Evolutionary conservation across 2,329 filamentous ascomycete genomes (phyloP).

Genomic region (Fusarium sp.): DNA sequence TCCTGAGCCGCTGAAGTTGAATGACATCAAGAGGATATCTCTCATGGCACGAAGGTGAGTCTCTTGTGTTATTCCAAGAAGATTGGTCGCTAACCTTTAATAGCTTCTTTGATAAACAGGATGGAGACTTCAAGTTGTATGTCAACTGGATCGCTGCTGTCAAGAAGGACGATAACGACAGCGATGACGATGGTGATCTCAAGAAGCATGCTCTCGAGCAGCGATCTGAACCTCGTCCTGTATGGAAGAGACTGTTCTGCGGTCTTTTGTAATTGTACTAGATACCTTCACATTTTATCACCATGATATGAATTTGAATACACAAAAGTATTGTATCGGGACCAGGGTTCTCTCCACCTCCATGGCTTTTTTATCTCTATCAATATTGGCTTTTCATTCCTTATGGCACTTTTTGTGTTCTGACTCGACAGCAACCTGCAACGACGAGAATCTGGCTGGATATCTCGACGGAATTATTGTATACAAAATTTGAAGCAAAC

Average conservation of each 20-base stretch:
- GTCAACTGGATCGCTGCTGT: conserved; percentile 45
- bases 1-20: conserved; percentile 66
- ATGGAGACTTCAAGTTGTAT: conserved; percentile 67
- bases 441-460: not conserved
- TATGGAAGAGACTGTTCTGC: conserved; percentile 43
- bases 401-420: not conserved
- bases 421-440: not conserved
- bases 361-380: not conserved
- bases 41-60: conserved; percentile 83
- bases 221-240: conserved; percentile 7
- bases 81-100: conserved; percentile 32
- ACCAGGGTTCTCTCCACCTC: not conserved
- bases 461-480: no score
- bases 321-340: not conserved
- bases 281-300: not conserved
- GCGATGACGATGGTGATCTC: conserved; percentile 36
- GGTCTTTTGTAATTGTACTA: conserved; percentile 33
- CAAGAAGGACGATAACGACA: conserved; percentile 37
- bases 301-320: not conserved
- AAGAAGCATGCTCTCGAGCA: conserved; percentile 20
- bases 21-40: conserved; percentile 71
- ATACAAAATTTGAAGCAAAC: not conserved
- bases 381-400: no score
- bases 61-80: not conserved
- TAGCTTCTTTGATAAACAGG: conserved; percentile 79